Percentiles rank a stretch among this genome's conserved stretches.
Conservation (phyloP, 1,284 basidiomycete genomes). For the Ganoderma lingzhi region DNA sequence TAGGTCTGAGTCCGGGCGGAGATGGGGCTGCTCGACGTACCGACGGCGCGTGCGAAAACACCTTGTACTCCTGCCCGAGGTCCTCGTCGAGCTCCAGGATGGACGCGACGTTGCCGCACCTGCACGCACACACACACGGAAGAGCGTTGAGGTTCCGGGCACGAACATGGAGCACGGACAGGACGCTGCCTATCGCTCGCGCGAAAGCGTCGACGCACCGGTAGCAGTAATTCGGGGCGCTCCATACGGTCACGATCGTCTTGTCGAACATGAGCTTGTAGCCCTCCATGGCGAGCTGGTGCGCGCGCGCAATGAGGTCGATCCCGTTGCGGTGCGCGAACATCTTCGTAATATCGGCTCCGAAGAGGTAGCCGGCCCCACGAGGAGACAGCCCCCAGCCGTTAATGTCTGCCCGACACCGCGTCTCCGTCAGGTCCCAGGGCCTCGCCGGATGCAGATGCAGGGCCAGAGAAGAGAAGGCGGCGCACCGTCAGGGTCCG, state of each 20-base stretch:
- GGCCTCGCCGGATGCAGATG: neutral
- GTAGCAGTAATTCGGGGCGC: constrained; percentile 98
- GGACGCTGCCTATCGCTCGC: neutral
- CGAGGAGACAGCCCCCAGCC: constrained; percentile 98
- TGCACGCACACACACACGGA: constrained; percentile 39
- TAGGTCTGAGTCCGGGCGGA: neutral
- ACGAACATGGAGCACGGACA: too few relatives aligned
- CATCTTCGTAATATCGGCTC: constrained; percentile 88
- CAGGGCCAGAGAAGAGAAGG: constrained; percentile 12
- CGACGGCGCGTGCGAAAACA: constrained; percentile 82
- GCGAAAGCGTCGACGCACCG: constrained; percentile 59
- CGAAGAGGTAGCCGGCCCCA: constrained; percentile 96
- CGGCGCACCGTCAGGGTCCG: constrained; percentile 90
- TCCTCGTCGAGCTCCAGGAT: constrained; percentile 94
- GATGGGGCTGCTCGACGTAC: constrained; percentile 50
- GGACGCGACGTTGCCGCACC: constrained; percentile 94
- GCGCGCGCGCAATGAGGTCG: constrained; percentile 95
- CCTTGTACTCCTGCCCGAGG: constrained; percentile 91
- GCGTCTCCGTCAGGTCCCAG: neutral
- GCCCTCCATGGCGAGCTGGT: constrained; percentile 98
- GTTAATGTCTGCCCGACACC: constrained; percentile 68
- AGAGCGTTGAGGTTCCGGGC: too few relatives aligned
- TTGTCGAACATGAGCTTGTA: constrained; percentile 98
- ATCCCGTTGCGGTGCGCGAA: constrained; percentile 94
- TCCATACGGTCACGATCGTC: constrained; percentile 98